Evolutionary conservation across 805 yeast species (phyloP), one percentile per base, ranked within the genome.

Genomic region (Starmerella apis): DNA sequence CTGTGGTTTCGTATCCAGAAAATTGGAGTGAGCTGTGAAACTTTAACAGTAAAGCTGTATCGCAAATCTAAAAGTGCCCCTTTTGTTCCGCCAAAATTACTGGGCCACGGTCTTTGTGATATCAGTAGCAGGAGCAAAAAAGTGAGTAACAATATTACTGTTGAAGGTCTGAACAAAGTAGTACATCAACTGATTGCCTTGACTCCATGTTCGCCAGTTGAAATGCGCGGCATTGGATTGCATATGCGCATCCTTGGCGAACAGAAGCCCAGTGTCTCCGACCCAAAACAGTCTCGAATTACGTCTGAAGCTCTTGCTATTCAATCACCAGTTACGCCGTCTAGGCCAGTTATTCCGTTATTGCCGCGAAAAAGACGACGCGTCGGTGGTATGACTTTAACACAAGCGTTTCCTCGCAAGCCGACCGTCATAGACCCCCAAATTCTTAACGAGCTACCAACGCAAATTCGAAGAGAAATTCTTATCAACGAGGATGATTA

Each of bases 91-190:
- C 74, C 83, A 1, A 92, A 90, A 61, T 81, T 69, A 63, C 55
- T 92, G 60, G 98, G 98, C 0, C 78, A 83, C 78, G 97, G 98
- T 0, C 63, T 63, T 13, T 86, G 95, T 64, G 86, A 80, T 46
- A 68, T 80, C 30, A 66, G 73, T 11, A 77, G 80, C 38, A 79
- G 78, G 56, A 70, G 81, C 10, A 68, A 81, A 2, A 70, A 70
- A 30, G 60, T 90, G 13, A 5, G 24, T 5, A 86, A 87, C 0
- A 62, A 2, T 78, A 87, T 1, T 70, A 76, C 58, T 81, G 77
- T 48, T 56, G 71, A 58, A 60, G 77, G n/a, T 63, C 86, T 8
- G 74, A 79, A 0, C 71, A 79, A 11, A 85, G 81, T 59, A 60
- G 80, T 33, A 74, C 78, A 56, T 68, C 76, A 28, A 11, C 63